Evolutionary conservation across 2,329 filamentous ascomycete genomes (phyloP).

Genomic region (Plenodomus lindquistii): DNA sequence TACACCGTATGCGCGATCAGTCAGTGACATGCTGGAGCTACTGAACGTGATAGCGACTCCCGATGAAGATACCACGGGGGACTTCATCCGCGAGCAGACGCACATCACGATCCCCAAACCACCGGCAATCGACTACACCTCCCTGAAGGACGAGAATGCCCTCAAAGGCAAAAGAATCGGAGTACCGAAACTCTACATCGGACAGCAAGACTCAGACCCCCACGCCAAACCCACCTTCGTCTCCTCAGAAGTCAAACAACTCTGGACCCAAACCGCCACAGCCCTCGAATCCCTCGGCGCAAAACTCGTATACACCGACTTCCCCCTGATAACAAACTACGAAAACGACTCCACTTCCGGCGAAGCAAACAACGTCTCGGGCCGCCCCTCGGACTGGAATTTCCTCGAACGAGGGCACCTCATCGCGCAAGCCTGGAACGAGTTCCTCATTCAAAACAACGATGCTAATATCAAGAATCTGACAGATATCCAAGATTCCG

Average conservation of each 20-base stretch:
- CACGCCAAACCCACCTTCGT: slow-evolving; percentile 42
- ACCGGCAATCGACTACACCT: slow-evolving; percentile 41
- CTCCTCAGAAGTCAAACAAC: slow-evolving; percentile 44
- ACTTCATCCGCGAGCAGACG: slow-evolving; percentile 60
- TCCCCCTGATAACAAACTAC: slow-evolving; percentile 53
- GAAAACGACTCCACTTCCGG: slow-evolving; percentile 45
- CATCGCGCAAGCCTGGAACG: slow-evolving; percentile 58
- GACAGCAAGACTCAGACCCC: slow-evolving; percentile 38
- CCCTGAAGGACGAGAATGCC: slow-evolving; percentile 35
- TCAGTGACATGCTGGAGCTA: slow-evolving; percentile 56
- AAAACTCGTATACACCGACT: slow-evolving; percentile 49
- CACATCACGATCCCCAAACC: slow-evolving; percentile 49
- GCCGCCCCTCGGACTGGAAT: slow-evolving; percentile 53
- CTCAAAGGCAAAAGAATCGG: slow-evolving; percentile 53
- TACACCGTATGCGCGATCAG: slow-evolving; percentile 57
- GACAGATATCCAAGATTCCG: slow-evolving; percentile 44
- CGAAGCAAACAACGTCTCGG: slow-evolving; percentile 47
- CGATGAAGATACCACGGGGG: slow-evolving; percentile 49
- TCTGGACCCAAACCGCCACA: slow-evolving; percentile 39
- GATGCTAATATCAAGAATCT: slow-evolving; percentile 47
- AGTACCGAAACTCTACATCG: slow-evolving; percentile 58
- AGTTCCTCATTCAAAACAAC: slow-evolving; percentile 52
- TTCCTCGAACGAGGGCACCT: slow-evolving; percentile 53
- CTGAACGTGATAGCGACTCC: slow-evolving; percentile 53
- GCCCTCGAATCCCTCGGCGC: slow-evolving; percentile 50